Conservation (phyloP, 371 early-diverging fungal species). For the Apophysomyces variabilis region DNA sequence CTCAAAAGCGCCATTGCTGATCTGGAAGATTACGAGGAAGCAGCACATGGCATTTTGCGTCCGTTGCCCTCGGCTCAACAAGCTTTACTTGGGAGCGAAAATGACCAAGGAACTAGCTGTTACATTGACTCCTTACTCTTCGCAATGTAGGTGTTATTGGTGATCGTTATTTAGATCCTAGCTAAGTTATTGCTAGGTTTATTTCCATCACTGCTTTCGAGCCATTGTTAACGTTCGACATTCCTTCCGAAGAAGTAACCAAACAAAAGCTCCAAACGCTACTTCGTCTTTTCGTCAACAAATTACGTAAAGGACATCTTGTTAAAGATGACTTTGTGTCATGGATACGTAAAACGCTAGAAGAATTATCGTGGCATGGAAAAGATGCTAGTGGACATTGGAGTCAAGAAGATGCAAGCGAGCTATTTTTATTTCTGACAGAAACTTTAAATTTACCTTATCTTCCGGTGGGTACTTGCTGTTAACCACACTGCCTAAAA, state of each 20-base stretch:
- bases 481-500: not conserved
- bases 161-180: not conserved
- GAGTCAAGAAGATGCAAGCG: slow-evolving; percentile 64
- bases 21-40: slow-evolving; percentile 41
- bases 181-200: slow-evolving; percentile 8
- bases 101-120: slow-evolving; percentile 60
- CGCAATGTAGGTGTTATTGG: slow-evolving; percentile 57
- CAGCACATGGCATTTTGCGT: slow-evolving; percentile 36
- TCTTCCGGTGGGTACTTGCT: slow-evolving; percentile 46
- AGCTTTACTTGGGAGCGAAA: slow-evolving; percentile 51
- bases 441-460: slow-evolving; percentile 60
- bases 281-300: slow-evolving; percentile 61
- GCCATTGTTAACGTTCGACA: slow-evolving; percentile 32
- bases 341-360: slow-evolving; percentile 50
- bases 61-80: slow-evolving; percentile 2
- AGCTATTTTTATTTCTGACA: slow-evolving; percentile 61
- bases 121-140: slow-evolving; percentile 63
- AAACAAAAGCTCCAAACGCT: slow-evolving; percentile 45
- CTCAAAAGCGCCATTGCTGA: slow-evolving; percentile 34
- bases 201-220: slow-evolving; percentile 41
- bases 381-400: slow-evolving; percentile 30
- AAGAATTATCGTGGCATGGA: slow-evolving; percentile 55
- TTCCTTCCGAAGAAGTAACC: slow-evolving; percentile 23
- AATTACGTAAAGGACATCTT: slow-evolving; percentile 51
- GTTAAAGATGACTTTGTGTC: slow-evolving; percentile 48